Conservation (phyloP, 2,329 filamentous ascomycete genomes). For the Fusarium nygamai region DNA sequence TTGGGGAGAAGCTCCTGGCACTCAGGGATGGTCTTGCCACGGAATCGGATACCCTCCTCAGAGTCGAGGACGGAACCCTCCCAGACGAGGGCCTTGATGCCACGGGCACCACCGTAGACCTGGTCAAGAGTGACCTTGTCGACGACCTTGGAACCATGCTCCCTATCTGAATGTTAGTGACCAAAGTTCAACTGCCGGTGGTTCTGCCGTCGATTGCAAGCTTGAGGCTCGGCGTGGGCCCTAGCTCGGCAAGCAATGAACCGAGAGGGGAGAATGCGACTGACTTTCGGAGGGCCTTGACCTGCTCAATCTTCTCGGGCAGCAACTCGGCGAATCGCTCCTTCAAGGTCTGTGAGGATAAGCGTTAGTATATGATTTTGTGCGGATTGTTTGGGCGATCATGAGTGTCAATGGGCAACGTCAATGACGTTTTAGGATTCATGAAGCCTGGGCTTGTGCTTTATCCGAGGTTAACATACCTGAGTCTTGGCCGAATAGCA, state of each 20-base stretch:
- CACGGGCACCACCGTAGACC: constrained; percentile 98
- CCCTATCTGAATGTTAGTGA: constrained; percentile 63
- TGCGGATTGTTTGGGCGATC: not conserved
- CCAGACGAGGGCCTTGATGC: constrained; percentile 99
- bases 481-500: constrained; percentile 94
- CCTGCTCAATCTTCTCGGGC: constrained; percentile 97
- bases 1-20: constrained; percentile 98
- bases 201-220: constrained; percentile 2
- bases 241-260: constrained; percentile 23
- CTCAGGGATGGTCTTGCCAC: constrained; percentile 98
- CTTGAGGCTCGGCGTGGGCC: constrained; percentile 20
- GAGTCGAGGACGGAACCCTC: constrained; percentile 98
- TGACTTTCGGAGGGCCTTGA: constrained; percentile 98
- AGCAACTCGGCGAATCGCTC: constrained; percentile 97
- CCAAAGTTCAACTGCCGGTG: constrained; percentile 11
- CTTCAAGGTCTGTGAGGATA: constrained; percentile 80
- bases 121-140: constrained; percentile 99
- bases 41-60: constrained; percentile 99
- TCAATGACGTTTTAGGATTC: constrained; percentile 6
- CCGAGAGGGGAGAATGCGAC: constrained; percentile 48
- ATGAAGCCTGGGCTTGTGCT: constrained; percentile 12
- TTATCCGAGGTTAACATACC: constrained; percentile 61
- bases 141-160: constrained; percentile 93
- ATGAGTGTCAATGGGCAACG: not conserved
- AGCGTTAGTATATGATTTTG: constrained; percentile 8